These are phyloP conservation scores for Blastobotrys aristatus DNA, from an alignment of 1,139 yeast species.

Conservation along the genomic window DNA sequence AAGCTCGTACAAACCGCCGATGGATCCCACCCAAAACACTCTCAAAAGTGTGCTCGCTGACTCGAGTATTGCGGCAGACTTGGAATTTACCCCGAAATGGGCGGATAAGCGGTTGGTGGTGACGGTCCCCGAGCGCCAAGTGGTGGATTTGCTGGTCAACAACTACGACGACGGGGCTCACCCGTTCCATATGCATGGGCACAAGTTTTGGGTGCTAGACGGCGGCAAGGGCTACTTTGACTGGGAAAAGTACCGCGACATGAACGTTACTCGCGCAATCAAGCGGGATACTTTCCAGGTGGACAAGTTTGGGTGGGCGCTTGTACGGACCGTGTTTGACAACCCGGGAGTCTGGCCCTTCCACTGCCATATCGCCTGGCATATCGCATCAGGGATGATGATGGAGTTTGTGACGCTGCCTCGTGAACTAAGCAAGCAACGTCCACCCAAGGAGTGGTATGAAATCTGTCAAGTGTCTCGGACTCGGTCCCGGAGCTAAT, in stretches of 20 bases:
- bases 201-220: slow-evolving; percentile 65
- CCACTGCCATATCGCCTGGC: slow-evolving; percentile 80
- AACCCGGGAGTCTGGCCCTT: slow-evolving; percentile 78
- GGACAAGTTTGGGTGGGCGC: slow-evolving; percentile 54
- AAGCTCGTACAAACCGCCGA: slow-evolving; percentile 44
- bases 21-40: slow-evolving; percentile 14
- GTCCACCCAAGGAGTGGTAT: slow-evolving; percentile 27
- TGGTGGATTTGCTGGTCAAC: slow-evolving; percentile 66
- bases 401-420: slow-evolving; percentile 26
- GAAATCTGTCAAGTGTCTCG: slow-evolving; percentile 21
- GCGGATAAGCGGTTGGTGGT: slow-evolving; percentile 34
- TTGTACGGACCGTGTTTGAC: slow-evolving; percentile 54
- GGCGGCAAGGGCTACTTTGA: slow-evolving; percentile 40
- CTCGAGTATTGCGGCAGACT: neutral
- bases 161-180: slow-evolving; percentile 79
- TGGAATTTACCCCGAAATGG: slow-evolving; percentile 18
- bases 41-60: neutral
- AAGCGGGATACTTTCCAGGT: slow-evolving; percentile 62
- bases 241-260: slow-evolving; percentile 45
- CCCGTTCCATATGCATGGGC: slow-evolving; percentile 94
- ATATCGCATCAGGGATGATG: slow-evolving; percentile 44
- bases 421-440: slow-evolving; percentile 14
- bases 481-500: too few species aligned
- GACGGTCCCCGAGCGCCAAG: slow-evolving; percentile 41
- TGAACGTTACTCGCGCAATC: slow-evolving; percentile 35